These are phyloP conservation scores for Apiospora marii DNA, from an alignment of 2,329 filamentous ascomycete species.

Conservation along the genomic window DNA sequence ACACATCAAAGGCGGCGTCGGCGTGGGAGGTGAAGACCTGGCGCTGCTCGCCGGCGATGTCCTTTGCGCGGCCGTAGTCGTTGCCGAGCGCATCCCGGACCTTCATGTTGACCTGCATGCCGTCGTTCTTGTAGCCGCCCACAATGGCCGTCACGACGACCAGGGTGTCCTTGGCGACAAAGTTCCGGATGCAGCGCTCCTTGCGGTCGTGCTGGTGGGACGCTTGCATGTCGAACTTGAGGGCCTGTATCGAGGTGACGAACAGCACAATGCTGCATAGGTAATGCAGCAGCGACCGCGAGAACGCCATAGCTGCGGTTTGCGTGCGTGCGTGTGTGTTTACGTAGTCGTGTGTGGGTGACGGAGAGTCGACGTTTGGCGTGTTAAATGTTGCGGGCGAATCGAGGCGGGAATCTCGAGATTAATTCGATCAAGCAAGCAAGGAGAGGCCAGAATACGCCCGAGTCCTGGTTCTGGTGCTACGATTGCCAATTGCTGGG, in stretches of 20 bases:
- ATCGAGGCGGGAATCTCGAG: slow-evolving; percentile 15
- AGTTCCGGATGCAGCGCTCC: slow-evolving; percentile 95
- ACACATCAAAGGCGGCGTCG: slow-evolving; percentile 94
- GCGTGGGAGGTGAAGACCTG: slow-evolving; percentile 93
- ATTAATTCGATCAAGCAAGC: slow-evolving; percentile 56
- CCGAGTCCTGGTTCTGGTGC: slow-evolving; percentile 17
- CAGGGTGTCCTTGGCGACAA: slow-evolving; percentile 88
- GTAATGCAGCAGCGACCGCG: slow-evolving; percentile 58
- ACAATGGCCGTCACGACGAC: slow-evolving; percentile 94
- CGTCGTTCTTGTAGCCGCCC: slow-evolving; percentile 86
- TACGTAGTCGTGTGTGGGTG: slow-evolving; percentile 30
- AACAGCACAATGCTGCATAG: slow-evolving; percentile 66
- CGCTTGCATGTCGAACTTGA: slow-evolving; percentile 93
- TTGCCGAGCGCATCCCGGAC: slow-evolving; percentile 92
- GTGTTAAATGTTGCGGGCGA: slow-evolving; percentile 2
- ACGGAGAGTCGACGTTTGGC: neutral
- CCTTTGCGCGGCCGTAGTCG: slow-evolving; percentile 90
- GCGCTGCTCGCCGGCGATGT: slow-evolving; percentile 89
- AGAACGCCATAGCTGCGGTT: slow-evolving; percentile 54
- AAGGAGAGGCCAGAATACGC: slow-evolving; percentile 42
- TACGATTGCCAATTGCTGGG: slow-evolving; percentile 9
- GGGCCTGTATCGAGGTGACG: slow-evolving; percentile 65
- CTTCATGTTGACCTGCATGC: slow-evolving; percentile 92
- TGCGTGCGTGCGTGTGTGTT: neutral
- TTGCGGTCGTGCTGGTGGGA: slow-evolving; percentile 62